Evolutionary conservation across 139 green algal genomes (phyloP).

Genomic region (Picochlorum costavermella): DNA sequence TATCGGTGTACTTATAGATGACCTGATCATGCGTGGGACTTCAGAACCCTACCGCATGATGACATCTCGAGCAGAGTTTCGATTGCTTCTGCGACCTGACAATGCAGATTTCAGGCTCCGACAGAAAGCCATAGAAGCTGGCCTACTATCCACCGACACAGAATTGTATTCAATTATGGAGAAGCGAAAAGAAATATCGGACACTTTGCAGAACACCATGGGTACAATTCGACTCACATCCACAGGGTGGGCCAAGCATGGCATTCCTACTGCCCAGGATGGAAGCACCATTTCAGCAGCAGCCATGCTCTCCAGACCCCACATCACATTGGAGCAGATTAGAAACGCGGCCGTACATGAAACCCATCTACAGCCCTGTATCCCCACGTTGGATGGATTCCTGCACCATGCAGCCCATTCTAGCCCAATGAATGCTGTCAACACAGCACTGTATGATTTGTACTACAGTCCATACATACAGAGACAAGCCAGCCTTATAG

Average conservation of each 20-base stretch:
- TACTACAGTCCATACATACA: conserved; percentile 45
- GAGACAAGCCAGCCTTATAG: conserved; percentile 31
- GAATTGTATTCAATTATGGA: background rate
- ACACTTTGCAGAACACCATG: conserved; percentile 15
- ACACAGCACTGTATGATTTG: conserved; percentile 33
- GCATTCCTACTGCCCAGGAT: conserved; percentile 23
- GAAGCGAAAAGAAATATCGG: background rate
- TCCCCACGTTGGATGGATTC: background rate
- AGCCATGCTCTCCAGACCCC: conserved; percentile 24
- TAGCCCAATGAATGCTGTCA: conserved; percentile 5
- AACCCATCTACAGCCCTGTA: too few relatives aligned
- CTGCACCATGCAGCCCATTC: conserved; percentile 1
- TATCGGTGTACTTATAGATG: conserved; percentile 45
- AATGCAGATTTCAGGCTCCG: conserved; percentile 49
- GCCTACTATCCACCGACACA: conserved; percentile 22
- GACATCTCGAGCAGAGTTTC: conserved; percentile 39
- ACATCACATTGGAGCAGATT: conserved; percentile 14
- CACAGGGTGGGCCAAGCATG: conserved; percentile 20
- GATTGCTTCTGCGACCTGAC: conserved; percentile 43
- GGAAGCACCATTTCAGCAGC: conserved; percentile 21
- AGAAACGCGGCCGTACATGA: background rate
- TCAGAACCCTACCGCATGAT: conserved; percentile 56
- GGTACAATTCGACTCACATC: conserved; percentile 13
- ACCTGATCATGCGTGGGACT: conserved; percentile 37
- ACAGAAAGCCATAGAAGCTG: conserved; percentile 23